Evolutionary conservation across 148 eudicot species (phyloP).

Genomic region (Cornus florida): DNA sequence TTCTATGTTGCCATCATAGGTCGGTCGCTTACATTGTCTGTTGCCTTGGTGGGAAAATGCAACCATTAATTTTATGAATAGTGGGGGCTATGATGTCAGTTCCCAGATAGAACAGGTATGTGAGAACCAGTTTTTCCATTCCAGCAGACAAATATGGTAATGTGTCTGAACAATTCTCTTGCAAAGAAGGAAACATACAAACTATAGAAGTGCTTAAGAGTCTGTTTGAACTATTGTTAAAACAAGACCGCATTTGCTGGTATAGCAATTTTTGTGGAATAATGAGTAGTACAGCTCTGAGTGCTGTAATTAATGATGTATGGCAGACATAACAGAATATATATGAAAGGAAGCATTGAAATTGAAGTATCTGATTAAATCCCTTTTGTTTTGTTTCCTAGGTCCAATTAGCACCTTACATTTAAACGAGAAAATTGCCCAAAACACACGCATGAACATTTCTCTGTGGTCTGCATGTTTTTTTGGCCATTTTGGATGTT

Average conservation of each 20-base stretch:
- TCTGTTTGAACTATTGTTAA: not conserved
- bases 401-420: too few species aligned
- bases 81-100: slow-evolving; percentile 80
- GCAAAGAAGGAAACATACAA: not conserved
- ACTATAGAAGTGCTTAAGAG: not conserved
- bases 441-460: too few species aligned
- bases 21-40: slow-evolving; percentile 87
- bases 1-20: slow-evolving; percentile 34
- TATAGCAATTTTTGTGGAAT: not conserved
- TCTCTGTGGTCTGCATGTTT: too few species aligned
- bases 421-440: too few species aligned
- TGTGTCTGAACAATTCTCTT: not conserved
- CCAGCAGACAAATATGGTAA: not conserved
- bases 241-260: not conserved
- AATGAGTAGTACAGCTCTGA: not conserved
- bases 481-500: too few species aligned
- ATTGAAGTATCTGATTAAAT: too few species aligned
- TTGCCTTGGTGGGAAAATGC: slow-evolving; percentile 97
- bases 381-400: too few species aligned
- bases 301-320: not conserved
- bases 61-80: slow-evolving; percentile 79
- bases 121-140: not conserved
- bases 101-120: slow-evolving; percentile 56
- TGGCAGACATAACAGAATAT: not conserved
- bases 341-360: not conserved